Base-by-base conservation (phyloP, 306 rosid species). In the Vigna hirtella region DNA sequence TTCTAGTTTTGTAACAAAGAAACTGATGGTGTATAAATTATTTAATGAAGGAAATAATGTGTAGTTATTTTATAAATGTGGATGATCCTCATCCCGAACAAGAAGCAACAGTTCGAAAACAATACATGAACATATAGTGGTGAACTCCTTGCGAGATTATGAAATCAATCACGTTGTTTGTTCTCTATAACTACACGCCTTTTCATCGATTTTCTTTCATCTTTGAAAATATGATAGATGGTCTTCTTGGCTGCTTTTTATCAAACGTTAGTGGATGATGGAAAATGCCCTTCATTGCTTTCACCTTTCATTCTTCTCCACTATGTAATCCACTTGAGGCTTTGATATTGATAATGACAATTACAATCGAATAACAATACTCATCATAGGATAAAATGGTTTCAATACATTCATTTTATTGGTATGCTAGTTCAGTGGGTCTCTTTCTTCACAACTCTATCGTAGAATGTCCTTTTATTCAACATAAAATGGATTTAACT, bases 281-380 rank as follows among this genome's bases (percentile, higher is more conserved):
- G 50, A 47, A 77, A 83, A 71, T 77, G 76, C 74, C 47, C 17
- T 65, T 14, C 0, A 77, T 56, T 66, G 76, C 79, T 77, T 83
- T 83, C 61, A 30, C 38, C 62, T 55, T 83, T 72, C 79, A 50
- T 77, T 77, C 72, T 72, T 70, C 22, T 1, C 86, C 86, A 83
- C 52, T 48, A 72, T 26, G 18, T 77, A 49, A 76, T 48, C 79
- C 86, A 83, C 79, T 83, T 56, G 68, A n/a, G 40, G 57, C 42
- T 66, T 72, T 78, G 51, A 77, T 45, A 12, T 72, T 82, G 71
- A 71, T 65, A 4, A 77, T 45, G 79, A 53, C 70, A 63, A 63
- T 18, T 66, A 51, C 58, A 69, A 26, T 40, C 63, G 49, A 26
- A 26, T 20, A 22, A 24, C 52, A 55, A 38, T 10, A 9, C 4